Evolutionary conservation across 441 rosid species (phyloP).

Genomic region (Corymbia citriodora): DNA sequence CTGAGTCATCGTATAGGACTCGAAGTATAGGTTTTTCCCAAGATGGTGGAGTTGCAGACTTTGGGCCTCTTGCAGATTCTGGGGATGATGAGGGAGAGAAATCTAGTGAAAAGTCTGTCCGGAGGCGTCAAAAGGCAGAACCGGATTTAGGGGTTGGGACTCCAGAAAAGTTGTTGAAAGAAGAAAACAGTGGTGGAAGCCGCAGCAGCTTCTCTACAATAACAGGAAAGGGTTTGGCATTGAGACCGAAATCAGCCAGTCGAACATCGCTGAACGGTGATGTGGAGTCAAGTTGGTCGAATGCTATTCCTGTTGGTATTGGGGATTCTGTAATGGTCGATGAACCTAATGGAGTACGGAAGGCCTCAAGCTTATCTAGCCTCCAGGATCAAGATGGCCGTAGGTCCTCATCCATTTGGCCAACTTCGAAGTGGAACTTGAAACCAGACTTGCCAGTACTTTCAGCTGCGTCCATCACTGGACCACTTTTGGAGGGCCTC

Average conservation of each 20-base stretch:
- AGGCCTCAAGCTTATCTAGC: constrained; percentile 61
- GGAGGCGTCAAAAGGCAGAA: constrained; percentile 61
- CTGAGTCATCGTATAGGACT: constrained; percentile 10
- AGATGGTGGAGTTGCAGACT: constrained; percentile 15
- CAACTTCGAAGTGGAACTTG: constrained; percentile 58
- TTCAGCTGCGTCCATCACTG: constrained; percentile 43
- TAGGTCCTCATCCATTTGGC: constrained; percentile 39
- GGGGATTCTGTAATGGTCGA: constrained; percentile 43
- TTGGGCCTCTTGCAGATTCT: constrained; percentile 28
- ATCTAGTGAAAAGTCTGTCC: constrained; percentile 35
- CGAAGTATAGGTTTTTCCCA: constrained; percentile 13
- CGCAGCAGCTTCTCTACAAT: constrained; percentile 29
- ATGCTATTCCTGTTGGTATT: constrained; percentile 29
- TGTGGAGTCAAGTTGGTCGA: constrained; percentile 34
- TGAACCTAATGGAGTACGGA: constrained; percentile 39
- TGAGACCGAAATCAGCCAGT: constrained; percentile 55
- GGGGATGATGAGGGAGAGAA: constrained; percentile 43
- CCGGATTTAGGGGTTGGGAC: constrained; percentile 24
- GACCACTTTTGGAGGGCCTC: constrained; percentile 68
- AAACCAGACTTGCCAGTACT: constrained; percentile 57
- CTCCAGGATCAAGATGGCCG: constrained; percentile 43
- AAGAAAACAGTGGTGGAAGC: constrained; percentile 41
- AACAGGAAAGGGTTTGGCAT: constrained; percentile 42
- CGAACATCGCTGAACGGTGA: constrained; percentile 27
- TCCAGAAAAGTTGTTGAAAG: constrained; percentile 48